Conservation (phyloP, 148 eudicot genomes). For the Rhododendron ferrugineum region DNA sequence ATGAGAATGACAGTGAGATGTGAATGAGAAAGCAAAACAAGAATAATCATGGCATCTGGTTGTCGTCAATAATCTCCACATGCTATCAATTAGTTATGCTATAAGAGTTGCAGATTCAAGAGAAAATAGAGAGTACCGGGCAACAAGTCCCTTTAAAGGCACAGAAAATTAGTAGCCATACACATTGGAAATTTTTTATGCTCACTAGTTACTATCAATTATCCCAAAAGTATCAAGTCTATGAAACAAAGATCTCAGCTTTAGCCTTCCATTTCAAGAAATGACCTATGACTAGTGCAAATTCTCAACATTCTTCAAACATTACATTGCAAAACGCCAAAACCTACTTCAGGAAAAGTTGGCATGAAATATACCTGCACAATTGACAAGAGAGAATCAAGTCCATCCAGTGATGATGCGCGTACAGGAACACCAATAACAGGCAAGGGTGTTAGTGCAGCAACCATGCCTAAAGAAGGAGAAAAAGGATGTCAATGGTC, state of each 20-base stretch:
- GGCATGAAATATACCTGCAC: constrained; percentile 60
- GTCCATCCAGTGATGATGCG: constrained; percentile 78
- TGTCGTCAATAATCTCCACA: background rate
- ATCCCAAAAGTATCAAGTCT: background rate
- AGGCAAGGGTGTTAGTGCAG: constrained; percentile 89
- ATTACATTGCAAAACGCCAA: background rate
- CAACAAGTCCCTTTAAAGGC: background rate
- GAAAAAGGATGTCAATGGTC: constrained; percentile 6
- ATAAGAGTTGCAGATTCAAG: background rate
- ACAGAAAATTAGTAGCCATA: background rate
- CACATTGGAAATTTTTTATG: background rate
- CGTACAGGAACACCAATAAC: constrained; percentile 95
- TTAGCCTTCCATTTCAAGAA: background rate
- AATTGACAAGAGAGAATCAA: constrained; percentile 86
- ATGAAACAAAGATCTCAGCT: background rate
- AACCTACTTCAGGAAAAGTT: background rate
- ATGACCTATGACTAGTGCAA: background rate
- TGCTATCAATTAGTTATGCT: background rate
- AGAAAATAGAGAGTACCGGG: background rate
- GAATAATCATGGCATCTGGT: background rate
- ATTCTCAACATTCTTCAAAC: background rate
- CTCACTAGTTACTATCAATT: background rate
- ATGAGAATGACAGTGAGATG: background rate
- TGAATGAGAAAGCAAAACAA: background rate
- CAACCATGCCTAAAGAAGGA: constrained; percentile 74